Base-by-base conservation (phyloP, 192 early-diverging fungal genomes). In the Backusella sp. region DNA sequence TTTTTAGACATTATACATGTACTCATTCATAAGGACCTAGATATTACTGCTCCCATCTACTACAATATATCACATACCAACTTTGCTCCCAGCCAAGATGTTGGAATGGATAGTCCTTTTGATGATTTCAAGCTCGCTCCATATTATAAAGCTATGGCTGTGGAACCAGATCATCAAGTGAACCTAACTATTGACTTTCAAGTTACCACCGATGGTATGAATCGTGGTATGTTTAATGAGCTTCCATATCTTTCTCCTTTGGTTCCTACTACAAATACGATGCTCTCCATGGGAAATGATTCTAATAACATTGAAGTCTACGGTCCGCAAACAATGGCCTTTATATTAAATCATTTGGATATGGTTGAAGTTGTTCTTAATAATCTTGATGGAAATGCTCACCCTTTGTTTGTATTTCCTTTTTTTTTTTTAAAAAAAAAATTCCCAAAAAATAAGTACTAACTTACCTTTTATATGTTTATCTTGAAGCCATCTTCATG, bases 221-320 rank as follows among this genome's bases (percentile, higher is more conserved):
- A 95, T 87, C 91, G 92, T 83, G 93, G 90, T 49, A 85, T 90
- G 1, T 97, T 95, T 90, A 94, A 95, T 85, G 86, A 91, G 42
- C 85, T 91, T 66, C 86, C 90, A 7, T 95, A 88, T 71, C 82
- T 89, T 46, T 75, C 75, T 73, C 91, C 93, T 66, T 84, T 81
- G 66, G 90, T 93, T 52, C 95, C 93, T 23, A 66, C 88, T 0
- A 70, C 94, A 46, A 87, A 91, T 53, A 91, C 91, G 7, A 89
- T 91, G n/a, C 67, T 94, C 71, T 81, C 87, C 4, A 84, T 88
- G 53, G 91, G 91, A 37, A 76, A 79, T 36, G 70, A 89, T 23
- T 77, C 87, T 23, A 79, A 83, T 2, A 84, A 88, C 42, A 42
- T 82, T 21, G 79, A 82, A 12, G 84, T 90, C 14, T 94, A 94